These are phyloP conservation scores for Fraxinus sp. DNA, from an alignment of 305 asterid species.

Conservation along the genomic window DNA sequence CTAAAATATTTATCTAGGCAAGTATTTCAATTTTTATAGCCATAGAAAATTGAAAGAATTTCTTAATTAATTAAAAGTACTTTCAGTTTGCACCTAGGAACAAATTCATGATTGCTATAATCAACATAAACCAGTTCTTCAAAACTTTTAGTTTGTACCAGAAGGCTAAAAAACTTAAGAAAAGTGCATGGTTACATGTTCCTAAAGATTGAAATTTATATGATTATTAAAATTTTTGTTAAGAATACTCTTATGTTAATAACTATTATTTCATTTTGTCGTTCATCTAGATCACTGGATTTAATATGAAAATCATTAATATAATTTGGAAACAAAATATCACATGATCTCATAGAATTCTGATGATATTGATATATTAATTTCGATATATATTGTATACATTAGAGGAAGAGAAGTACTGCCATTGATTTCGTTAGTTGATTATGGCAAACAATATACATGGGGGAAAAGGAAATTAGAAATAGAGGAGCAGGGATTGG, in stretches of 20 bases:
- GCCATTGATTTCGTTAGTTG: neutral
- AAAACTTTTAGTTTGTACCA: neutral
- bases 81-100: neutral
- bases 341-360: neutral
- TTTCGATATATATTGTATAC: neutral
- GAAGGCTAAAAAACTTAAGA: neutral
- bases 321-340: neutral
- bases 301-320: neutral
- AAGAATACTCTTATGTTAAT: neutral
- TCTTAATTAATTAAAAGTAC: neutral
- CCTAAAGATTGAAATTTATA: neutral
- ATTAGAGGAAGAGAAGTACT: neutral
- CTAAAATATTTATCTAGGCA: neutral
- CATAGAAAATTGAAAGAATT: neutral
- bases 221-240: neutral
- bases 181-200: neutral
- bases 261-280: neutral
- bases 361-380: neutral
- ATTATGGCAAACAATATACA: neutral
- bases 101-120: neutral
- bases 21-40: neutral
- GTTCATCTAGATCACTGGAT: neutral
- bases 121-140: neutral
- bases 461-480: neutral
- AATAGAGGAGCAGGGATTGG: neutral